Percentiles rank a stretch among this genome's conserved stretches.
phyloP scores from a whole-genome alignment of 352 stramenopile genomes.

The Plasmopara halstedii region DNA sequence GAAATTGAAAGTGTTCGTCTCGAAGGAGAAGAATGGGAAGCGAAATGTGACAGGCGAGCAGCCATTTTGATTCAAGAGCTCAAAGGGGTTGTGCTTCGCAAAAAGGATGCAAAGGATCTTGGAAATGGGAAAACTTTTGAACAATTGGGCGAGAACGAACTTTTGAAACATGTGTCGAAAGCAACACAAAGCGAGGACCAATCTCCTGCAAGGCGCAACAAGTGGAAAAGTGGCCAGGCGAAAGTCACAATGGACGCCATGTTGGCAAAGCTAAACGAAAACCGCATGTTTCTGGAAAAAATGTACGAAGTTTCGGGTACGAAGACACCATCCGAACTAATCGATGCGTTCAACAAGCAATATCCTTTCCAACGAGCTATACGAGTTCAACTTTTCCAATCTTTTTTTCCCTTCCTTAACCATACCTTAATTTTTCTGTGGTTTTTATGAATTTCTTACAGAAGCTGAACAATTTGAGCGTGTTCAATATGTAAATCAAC shows the following conservation, averaged over 20 bases:
- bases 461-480: constrained; percentile 75
- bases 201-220: constrained; percentile 44
- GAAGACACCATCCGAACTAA: constrained; percentile 73
- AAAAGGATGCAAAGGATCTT: constrained; percentile 48
- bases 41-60: constrained; percentile 44
- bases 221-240: constrained; percentile 62
- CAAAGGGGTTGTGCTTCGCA: constrained; percentile 52
- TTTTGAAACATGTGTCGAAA: constrained; percentile 47
- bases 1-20: constrained; percentile 48
- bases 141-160: constrained; percentile 62
- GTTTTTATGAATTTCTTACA: constrained; percentile 15
- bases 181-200: constrained; percentile 45
- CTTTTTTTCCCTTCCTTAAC: constrained; percentile 11
- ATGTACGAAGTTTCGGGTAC: constrained; percentile 77
- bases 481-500: constrained; percentile 75
- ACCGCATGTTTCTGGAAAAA: constrained; percentile 72
- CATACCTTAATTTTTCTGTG: constrained; percentile 9
- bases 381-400: not conserved
- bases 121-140: constrained; percentile 54
- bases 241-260: constrained; percentile 57
- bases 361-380: constrained; percentile 25
- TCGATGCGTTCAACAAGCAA: constrained; percentile 82
- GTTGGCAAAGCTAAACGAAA: constrained; percentile 76
- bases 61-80: constrained; percentile 54
- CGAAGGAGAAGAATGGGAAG: constrained; percentile 57